These are phyloP conservation scores for Macadamia integrifolia DNA, from an alignment of 164 flowering plant genomes.

Conservation along the genomic window DNA sequence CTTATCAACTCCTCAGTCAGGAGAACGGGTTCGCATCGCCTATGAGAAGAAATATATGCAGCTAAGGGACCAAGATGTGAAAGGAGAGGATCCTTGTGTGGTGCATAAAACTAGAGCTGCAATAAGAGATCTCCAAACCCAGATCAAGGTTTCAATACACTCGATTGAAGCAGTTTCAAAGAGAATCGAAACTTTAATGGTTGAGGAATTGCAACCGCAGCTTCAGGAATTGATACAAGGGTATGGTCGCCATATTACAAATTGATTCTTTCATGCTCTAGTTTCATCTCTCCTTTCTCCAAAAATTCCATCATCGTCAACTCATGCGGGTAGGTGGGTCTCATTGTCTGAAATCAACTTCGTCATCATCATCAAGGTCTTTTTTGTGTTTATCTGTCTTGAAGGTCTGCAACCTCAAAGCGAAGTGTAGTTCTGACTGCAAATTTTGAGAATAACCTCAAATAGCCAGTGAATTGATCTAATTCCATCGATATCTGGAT, in stretches of 20 bases:
- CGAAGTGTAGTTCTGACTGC: too few relatives aligned
- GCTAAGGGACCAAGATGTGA: conserved; percentile 70
- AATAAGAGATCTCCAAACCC: conserved; percentile 80
- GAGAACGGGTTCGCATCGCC: conserved; percentile 70
- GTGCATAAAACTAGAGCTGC: conserved; percentile 72
- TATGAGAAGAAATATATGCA: conserved; percentile 82
- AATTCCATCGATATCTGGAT: too few relatives aligned
- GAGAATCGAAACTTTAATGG: conserved; percentile 81
- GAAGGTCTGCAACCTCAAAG: too few relatives aligned
- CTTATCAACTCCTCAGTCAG: conserved; percentile 45
- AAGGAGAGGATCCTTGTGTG: conserved; percentile 63
- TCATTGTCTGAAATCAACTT: too few relatives aligned
- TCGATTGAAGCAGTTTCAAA: conserved; percentile 77
- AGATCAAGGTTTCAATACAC: conserved; percentile 84
- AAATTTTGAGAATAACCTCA: too few relatives aligned
- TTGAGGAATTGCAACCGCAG: conserved; percentile 92
- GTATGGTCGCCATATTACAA: conserved; percentile 29
- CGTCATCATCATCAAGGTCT: too few relatives aligned
- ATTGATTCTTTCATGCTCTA: too few relatives aligned
- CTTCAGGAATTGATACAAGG: conserved; percentile 81
- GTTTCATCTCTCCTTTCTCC: too few relatives aligned
- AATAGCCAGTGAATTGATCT: too few relatives aligned
- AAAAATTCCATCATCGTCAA: too few relatives aligned
- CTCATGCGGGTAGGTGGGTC: too few relatives aligned
- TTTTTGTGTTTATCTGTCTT: too few relatives aligned